Evolutionary conservation across 176 grass and related monocot genomes (phyloP), one percentile per base, ranked within the genome.

Genomic region (Carex scoparia): DNA sequence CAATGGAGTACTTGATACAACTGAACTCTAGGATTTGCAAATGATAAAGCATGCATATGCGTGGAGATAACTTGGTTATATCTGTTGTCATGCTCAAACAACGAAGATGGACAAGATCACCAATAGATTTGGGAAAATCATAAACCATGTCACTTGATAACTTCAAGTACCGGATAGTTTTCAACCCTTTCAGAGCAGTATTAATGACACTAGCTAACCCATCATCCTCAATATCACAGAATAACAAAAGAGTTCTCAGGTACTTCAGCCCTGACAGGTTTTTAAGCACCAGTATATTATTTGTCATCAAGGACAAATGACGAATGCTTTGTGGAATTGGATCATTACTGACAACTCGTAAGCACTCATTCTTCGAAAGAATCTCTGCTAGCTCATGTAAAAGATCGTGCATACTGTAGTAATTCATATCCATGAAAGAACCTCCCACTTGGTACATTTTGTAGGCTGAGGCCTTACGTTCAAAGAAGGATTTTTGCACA

Each of bases 401-500:
- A 3, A 79, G 74, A 85, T 88, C 65, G 49, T 85, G 87, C 72
- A 85, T 85, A 35, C 13, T 33, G 55, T 80, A 85, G 19, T n/a
- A 49, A n/a, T n/a, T n/a, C n/a, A n/a, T n/a, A n/a, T n/a, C n/a
- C n/a, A n/a, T n/a, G n/a, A n/a, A n/a, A n/a, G n/a, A n/a, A n/a
- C n/a, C n/a, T n/a, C n/a, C n/a, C n/a, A n/a, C n/a, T n/a, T n/a
- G n/a, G n/a, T n/a, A n/a, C n/a, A n/a, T n/a, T n/a, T n/a, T n/a
- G n/a, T n/a, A n/a, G n/a, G n/a, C n/a, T 23, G 23, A 23, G 23
- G 23, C 23, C n/a, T 46, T 59, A 38, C 28, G 56, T 10, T 88
- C 46, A 69, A 88, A 79, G 30, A 88, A 88, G 11, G 86, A 88
- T 84, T 84, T 88, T 37, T 4, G 14, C 23, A 73, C 30, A 9